phyloP scores from a whole-genome alignment of 2,329 filamentous ascomycete genomes.

The Phoma sp. region DNA sequence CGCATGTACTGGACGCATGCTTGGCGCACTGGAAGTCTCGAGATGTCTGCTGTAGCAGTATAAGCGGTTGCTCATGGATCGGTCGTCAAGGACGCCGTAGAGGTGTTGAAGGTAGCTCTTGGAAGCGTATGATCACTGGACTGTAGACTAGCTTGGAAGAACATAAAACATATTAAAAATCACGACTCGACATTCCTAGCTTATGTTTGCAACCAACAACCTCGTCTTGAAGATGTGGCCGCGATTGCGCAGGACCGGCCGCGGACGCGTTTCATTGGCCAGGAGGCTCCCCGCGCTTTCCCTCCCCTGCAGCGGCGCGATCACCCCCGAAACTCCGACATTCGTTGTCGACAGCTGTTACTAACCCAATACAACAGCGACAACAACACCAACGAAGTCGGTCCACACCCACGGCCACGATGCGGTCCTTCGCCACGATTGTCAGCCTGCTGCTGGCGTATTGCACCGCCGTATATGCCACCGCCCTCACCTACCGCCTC shows the following conservation, averaged over 20 bases:
- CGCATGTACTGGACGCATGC: neutral
- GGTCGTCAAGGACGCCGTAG: neutral
- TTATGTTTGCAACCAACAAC: too few relatives aligned
- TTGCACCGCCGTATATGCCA: slow-evolving; percentile 77
- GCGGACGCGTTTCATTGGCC: slow-evolving; percentile 24
- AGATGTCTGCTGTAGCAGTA: neutral
- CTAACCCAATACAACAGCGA: slow-evolving; percentile 19
- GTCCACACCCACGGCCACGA: slow-evolving; percentile 31
- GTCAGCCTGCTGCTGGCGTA: slow-evolving; percentile 71
- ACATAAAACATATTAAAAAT: neutral
- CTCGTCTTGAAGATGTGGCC: too few relatives aligned
- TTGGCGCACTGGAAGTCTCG: slow-evolving; percentile 6
- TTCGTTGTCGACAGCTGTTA: slow-evolving; percentile 44
- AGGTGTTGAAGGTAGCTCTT: neutral
- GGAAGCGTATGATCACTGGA: neutral
- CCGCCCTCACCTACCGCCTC: slow-evolving; percentile 93
- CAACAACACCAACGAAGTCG: slow-evolving; percentile 9
- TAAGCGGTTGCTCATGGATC: neutral
- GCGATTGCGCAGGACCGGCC: too few relatives aligned
- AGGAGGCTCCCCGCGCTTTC: slow-evolving; percentile 23
- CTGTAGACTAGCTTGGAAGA: slow-evolving; percentile 10
- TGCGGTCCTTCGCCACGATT: slow-evolving; percentile 45
- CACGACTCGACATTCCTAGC: too few relatives aligned
- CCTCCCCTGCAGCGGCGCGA: slow-evolving; percentile 29
- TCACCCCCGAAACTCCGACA: slow-evolving; percentile 25